Conservation (phyloP, 2,329 filamentous ascomycete genomes). For the Diaporthe capsici region DNA sequence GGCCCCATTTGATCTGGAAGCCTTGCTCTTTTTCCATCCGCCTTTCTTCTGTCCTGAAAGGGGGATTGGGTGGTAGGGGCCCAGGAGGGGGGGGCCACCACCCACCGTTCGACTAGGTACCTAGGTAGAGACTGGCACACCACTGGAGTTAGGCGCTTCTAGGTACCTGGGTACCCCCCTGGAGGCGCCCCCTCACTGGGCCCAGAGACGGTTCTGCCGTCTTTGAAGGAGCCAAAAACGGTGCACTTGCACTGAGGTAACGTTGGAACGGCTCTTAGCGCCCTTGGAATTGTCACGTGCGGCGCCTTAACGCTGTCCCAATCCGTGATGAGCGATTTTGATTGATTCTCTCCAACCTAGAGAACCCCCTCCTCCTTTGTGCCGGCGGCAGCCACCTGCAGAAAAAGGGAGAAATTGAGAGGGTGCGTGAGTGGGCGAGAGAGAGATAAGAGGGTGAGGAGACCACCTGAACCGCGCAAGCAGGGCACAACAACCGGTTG, state of each 20-base stretch:
- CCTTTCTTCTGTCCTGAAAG: slow-evolving; percentile 28
- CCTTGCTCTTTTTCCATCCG: slow-evolving; percentile 26
- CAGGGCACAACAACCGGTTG: not conserved
- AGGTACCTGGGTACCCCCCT: slow-evolving; percentile 7
- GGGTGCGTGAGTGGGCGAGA: not conserved
- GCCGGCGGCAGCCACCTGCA: slow-evolving; percentile 29
- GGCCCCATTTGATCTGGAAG: slow-evolving; percentile 27
- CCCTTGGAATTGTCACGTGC: slow-evolving; percentile 21
- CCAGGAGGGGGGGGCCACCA: not conserved
- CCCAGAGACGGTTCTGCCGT: not conserved
- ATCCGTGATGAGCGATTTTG: slow-evolving; percentile 20
- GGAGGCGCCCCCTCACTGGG: slow-evolving; percentile 3
- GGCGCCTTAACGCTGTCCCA: slow-evolving; percentile 7
- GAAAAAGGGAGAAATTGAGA: not conserved
- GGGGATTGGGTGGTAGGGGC: slow-evolving; percentile 1
- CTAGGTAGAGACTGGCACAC: not conserved
- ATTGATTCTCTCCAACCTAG: slow-evolving; percentile 4
- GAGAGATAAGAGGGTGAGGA: slow-evolving; percentile 3
- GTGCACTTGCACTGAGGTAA: slow-evolving; percentile 17
- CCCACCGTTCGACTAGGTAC: not conserved
- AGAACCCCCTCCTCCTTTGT: slow-evolving; percentile 23
- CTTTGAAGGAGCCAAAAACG: slow-evolving; percentile 12
- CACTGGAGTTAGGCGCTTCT: not conserved
- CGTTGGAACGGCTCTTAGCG: slow-evolving; percentile 26
- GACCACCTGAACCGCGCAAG: not conserved